Evolutionary conservation across 352 stramenopile species (phyloP).

Genomic region (Phytophthora megakarya): DNA sequence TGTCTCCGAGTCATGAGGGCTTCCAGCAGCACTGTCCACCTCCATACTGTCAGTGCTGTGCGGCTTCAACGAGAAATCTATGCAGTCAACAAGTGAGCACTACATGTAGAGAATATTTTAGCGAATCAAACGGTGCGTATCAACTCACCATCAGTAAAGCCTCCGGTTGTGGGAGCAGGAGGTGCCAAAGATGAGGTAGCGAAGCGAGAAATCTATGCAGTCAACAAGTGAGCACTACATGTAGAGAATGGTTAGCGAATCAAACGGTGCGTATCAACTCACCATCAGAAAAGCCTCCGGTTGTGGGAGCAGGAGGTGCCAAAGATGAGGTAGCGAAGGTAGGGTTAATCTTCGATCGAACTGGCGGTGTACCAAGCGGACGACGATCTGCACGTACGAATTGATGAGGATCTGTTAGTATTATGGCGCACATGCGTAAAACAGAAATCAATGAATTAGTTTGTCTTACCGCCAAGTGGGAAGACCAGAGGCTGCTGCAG

Average conservation of each 20-base stretch:
- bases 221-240: no score
- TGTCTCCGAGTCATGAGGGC: no score
- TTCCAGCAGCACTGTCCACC: no score
- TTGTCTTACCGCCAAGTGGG: slow-evolving; percentile 46
- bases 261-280: background rate
- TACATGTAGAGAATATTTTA: no score
- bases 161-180: slow-evolving; percentile 23
- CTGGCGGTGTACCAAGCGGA: slow-evolving; percentile 46
- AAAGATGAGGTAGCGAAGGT: slow-evolving; percentile 45
- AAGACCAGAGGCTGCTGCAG: slow-evolving; percentile 42
- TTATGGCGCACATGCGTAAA: slow-evolving; percentile 23
- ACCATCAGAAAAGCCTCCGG: slow-evolving; percentile 49
- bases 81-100: no score
- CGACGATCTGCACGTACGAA: slow-evolving; percentile 40
- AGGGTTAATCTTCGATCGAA: slow-evolving; percentile 58
- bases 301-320: slow-evolving; percentile 21
- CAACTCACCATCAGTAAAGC: slow-evolving; percentile 48
- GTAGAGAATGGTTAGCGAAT: no score
- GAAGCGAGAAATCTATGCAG: no score
- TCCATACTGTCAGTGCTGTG: no score
- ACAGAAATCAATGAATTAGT: slow-evolving; percentile 35
- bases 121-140: background rate
- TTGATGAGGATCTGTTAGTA: slow-evolving; percentile 35
- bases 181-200: slow-evolving; percentile 36
- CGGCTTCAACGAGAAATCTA: no score